Conservation (phyloP, 108 stramenopile species). For the Cylindrotheca closterium region DNA sequence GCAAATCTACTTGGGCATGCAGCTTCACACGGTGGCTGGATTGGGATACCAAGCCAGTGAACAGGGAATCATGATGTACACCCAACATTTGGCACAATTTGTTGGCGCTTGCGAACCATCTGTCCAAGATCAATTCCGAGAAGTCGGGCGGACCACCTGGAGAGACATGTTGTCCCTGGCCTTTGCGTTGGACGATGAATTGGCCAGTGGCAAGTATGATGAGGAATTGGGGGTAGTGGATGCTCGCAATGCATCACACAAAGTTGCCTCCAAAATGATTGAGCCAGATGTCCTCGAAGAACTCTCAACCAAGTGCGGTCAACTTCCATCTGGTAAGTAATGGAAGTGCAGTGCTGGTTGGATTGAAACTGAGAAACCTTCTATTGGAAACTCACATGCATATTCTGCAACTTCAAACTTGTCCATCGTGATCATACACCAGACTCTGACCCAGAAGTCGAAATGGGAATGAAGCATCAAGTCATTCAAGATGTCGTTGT, state of each 20-base stretch:
- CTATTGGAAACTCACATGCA: background rate
- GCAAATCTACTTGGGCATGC: conserved; percentile 70
- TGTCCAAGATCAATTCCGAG: conserved; percentile 53
- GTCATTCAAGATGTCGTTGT: conserved; percentile 77
- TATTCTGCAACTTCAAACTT: background rate
- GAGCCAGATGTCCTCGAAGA: conserved; percentile 58
- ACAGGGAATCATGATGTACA: conserved; percentile 74
- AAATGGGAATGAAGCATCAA: conserved; percentile 72
- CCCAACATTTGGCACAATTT: conserved; percentile 56
- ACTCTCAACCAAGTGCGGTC: conserved; percentile 49
- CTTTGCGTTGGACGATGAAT: conserved; percentile 53
- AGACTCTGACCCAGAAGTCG: conserved; percentile 52
- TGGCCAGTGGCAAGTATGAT: conserved; percentile 24
- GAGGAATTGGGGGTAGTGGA: conserved; percentile 65
- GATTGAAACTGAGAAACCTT: background rate
- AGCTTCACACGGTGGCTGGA: conserved; percentile 69
- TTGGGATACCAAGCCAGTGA: conserved; percentile 77
- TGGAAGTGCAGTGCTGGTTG: background rate
- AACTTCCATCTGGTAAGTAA: conserved; percentile 26
- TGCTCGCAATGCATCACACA: conserved; percentile 83
- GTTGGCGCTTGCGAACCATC: conserved; percentile 42
- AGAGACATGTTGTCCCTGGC: conserved; percentile 60
- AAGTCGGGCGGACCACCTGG: conserved; percentile 64
- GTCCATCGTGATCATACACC: background rate
- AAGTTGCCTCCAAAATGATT: conserved; percentile 69